Evolutionary conservation across 176 grass and related monocot species (phyloP), one percentile per base, ranked within the genome.

Genomic region (Rhipidocladum racemiflorum): DNA sequence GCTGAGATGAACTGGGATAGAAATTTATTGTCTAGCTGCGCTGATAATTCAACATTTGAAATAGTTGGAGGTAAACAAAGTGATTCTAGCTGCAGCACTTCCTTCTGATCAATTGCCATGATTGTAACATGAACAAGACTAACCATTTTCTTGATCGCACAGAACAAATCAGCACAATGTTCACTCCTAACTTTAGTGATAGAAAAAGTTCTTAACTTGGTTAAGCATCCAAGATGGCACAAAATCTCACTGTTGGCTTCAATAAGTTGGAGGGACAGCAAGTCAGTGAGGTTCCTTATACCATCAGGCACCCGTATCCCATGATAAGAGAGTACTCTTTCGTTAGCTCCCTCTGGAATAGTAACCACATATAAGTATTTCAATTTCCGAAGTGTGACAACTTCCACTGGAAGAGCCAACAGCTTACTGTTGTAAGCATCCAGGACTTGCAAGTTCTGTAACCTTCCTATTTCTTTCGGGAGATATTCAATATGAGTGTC

Each of bases 161-260:
- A 8, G 35, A 34, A 89, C 8, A 89, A 61, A 3, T 85, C 61
- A 29, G 25, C 36, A 79, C 59, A 89, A 0, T 89, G 68, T 6
- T 35, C 44, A 43, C 45, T 65, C 57, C 39, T 57, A 21, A 89
- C 74, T 50, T 85, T 85, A 4, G 7, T 5, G 53, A 89, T 76
- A 15, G 4, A 4, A 9, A 89, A 70, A 55, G 27, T 89, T 69
- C 25, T 84, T 48, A 89, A 13, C 18, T 89, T 12, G 24, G 45
- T 87, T 51, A 83, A 69, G 21, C 63, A 57, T 59, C 62, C 76
- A 9, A 89, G 12, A 2, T 81, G 76, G 30, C 15, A 28, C 6
- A 81, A 65, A 18, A 68, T 36, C 46, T 74, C 27, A 4, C 23
- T 21, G 45, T 38, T 75, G 15, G 81, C 75, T 45, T 89, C 82